A percentile compares a stretch with the other conserved stretches of the same genome.
Evolutionary conservation across 768 basidiomycete genomes (phyloP).

Genomic region (Tephrocybe sp.): DNA sequence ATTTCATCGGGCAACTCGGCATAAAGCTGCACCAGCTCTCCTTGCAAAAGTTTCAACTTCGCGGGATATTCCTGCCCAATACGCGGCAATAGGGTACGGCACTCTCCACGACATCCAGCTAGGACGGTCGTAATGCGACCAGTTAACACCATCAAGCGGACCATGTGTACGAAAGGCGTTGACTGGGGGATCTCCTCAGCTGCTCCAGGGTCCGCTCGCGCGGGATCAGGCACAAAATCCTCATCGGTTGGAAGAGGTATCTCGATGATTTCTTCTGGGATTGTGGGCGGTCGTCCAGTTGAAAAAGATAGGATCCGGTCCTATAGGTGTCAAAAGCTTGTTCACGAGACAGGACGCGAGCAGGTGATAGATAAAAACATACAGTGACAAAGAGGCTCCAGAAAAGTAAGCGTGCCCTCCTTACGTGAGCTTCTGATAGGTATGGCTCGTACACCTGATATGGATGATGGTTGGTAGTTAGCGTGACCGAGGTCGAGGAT

Average conservation of each 20-base stretch:
- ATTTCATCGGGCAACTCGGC: slow-evolving; percentile 10
- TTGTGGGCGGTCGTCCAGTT: slow-evolving; percentile 13
- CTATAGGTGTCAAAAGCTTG: not conserved
- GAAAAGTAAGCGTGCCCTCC: slow-evolving; percentile 13
- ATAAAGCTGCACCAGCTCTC: slow-evolving; percentile 13
- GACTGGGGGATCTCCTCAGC: slow-evolving; percentile 10
- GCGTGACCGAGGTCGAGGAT: not conserved
- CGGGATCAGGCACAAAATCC: slow-evolving; percentile 11
- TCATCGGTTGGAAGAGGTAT: slow-evolving; percentile 16
- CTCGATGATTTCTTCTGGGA: slow-evolving; percentile 16
- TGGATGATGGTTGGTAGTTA: not conserved
- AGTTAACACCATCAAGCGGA: slow-evolving; percentile 13
- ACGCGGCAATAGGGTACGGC: slow-evolving; percentile 9
- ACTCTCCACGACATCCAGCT: slow-evolving; percentile 12
- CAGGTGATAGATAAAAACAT: not conserved
- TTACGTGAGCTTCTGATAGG: slow-evolving; percentile 11
- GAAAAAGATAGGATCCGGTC: slow-evolving; percentile 15
- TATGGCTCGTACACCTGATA: slow-evolving; percentile 12
- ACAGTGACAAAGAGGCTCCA: slow-evolving; percentile 17
- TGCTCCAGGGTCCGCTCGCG: slow-evolving; percentile 5
- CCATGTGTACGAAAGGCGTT: slow-evolving; percentile 14
- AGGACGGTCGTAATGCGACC: slow-evolving; percentile 13
- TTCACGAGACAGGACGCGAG: not conserved
- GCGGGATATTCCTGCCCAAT: not conserved
- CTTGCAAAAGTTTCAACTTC: slow-evolving; percentile 8